These are phyloP conservation scores for Polyrhizophydium stewartii DNA, from an alignment of 371 early-diverging fungal species.

Conservation along the genomic window DNA sequence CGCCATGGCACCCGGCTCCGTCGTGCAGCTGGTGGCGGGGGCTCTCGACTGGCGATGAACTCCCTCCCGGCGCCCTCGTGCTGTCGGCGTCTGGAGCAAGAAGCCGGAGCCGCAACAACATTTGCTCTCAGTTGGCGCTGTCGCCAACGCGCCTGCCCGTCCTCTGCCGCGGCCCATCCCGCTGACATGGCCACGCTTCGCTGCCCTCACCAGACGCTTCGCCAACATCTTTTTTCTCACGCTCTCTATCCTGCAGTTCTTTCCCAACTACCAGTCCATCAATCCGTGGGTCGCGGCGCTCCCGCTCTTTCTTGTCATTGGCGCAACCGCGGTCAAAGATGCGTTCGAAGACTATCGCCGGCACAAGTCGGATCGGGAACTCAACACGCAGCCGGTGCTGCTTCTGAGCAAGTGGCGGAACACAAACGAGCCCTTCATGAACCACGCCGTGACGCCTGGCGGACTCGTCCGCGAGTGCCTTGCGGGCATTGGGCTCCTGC, in stretches of 20 bases:
- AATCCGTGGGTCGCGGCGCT: constrained; percentile 75
- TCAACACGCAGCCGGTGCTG: constrained; percentile 17
- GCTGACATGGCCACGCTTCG: background rate
- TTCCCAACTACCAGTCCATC: constrained; percentile 64
- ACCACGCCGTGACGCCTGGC: background rate
- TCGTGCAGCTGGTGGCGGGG: too few species aligned
- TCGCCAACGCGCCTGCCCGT: too few species aligned
- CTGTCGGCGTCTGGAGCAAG: too few species aligned
- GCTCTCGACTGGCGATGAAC: too few species aligned
- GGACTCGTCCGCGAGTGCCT: background rate
- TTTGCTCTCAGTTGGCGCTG: too few species aligned
- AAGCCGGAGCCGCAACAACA: too few species aligned
- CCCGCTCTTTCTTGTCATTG: constrained; percentile 77
- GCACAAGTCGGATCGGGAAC: constrained; percentile 67
- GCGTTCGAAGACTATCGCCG: constrained; percentile 91
- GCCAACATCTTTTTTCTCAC: constrained; percentile 93
- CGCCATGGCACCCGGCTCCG: background rate
- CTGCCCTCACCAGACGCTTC: constrained; percentile 51
- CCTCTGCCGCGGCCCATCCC: too few species aligned
- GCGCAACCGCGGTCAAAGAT: constrained; percentile 87
- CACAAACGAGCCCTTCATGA: constrained; percentile 17
- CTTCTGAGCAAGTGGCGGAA: constrained; percentile 12
- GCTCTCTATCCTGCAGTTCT: constrained; percentile 74
- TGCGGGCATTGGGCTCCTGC: background rate
- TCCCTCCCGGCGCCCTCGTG: too few species aligned